Conservation (phyloP, 2,329 filamentous ascomycete species). For the Exophiala xenobiotica region DNA sequence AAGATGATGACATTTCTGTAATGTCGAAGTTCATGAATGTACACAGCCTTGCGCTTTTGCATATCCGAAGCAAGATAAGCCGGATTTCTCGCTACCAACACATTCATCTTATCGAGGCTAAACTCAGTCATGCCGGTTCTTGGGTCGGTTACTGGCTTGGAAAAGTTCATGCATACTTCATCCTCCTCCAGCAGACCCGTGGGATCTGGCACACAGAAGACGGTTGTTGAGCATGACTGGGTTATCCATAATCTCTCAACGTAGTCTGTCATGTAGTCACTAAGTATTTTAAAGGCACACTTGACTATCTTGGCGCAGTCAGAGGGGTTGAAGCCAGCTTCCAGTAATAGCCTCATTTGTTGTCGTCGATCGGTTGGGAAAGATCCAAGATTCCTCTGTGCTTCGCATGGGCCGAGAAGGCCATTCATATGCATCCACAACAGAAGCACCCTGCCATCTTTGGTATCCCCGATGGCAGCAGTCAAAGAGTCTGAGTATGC, state of each 20-base stretch:
- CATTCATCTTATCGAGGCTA: conserved; percentile 48
- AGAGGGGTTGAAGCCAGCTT: conserved; percentile 47
- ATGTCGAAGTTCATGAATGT: conserved; percentile 52
- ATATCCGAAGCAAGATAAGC: conserved; percentile 59
- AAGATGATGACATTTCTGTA: conserved; percentile 61
- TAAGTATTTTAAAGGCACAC: conserved; percentile 37
- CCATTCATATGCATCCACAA: conserved; percentile 28
- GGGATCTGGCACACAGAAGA: conserved; percentile 59
- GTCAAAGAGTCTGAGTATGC: conserved; percentile 37
- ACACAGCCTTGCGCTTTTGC: conserved; percentile 53
- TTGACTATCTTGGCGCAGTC: conserved; percentile 42
- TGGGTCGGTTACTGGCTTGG: conserved; percentile 43
- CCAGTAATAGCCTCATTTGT: conserved; percentile 39
- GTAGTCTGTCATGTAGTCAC: conserved; percentile 41
- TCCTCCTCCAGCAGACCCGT: conserved; percentile 51
- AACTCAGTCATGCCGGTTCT: conserved; percentile 41
- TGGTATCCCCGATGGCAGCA: conserved; percentile 15
- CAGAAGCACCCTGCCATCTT: conserved; percentile 9
- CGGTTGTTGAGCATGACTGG: conserved; percentile 52
- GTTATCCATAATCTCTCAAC: conserved; percentile 50
- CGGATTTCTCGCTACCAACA: conserved; percentile 59
- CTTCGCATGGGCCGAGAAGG: not conserved
- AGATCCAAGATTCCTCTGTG: conserved; percentile 32
- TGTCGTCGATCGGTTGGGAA: conserved; percentile 39
- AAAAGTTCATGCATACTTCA: conserved; percentile 58